A percentile compares a stretch with the other conserved stretches of the same genome.
Evolutionary conservation across 768 basidiomycete genomes (phyloP).

Genomic region (Omphalotus guepiniiformis): DNA sequence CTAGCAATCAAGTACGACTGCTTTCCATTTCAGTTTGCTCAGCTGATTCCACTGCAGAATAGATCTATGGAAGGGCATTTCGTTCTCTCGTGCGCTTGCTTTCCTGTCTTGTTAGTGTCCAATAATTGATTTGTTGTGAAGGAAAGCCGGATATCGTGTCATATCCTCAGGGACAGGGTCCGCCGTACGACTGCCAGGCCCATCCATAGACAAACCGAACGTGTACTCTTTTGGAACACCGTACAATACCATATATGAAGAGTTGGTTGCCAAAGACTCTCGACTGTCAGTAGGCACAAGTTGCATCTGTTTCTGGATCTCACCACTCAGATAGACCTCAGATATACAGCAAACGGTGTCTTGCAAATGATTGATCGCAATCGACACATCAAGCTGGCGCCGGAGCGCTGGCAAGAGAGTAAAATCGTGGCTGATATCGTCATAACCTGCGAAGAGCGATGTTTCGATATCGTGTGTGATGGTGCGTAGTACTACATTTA

Average conservation of each 20-base stretch:
- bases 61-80: slow-evolving; percentile 98
- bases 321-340: slow-evolving; percentile 27
- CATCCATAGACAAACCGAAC: slow-evolving; percentile 96
- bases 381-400: slow-evolving; percentile 83
- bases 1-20: slow-evolving; percentile 85
- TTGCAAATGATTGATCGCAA: slow-evolving; percentile 97
- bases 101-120: neutral
- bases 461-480: slow-evolving; percentile 97
- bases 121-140: slow-evolving; percentile 24
- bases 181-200: slow-evolving; percentile 92
- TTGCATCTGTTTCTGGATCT: neutral
- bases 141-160: slow-evolving; percentile 88
- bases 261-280: slow-evolving; percentile 77
- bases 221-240: slow-evolving; percentile 97
- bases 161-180: slow-evolving; percentile 96
- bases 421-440: slow-evolving; percentile 90
- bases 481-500: slow-evolving; percentile 47
- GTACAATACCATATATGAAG: slow-evolving; percentile 93
- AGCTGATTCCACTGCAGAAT: slow-evolving; percentile 58
- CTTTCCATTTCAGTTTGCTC: slow-evolving; percentile 9
- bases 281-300: slow-evolving; percentile 57
- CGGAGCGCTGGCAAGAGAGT: slow-evolving; percentile 96
- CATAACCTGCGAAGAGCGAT: slow-evolving; percentile 98
- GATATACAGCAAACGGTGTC: slow-evolving; percentile 91
- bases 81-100: slow-evolving; percentile 67